phyloP scores from a whole-genome alignment of 768 basidiomycete species.

The Lepiota venenata region DNA sequence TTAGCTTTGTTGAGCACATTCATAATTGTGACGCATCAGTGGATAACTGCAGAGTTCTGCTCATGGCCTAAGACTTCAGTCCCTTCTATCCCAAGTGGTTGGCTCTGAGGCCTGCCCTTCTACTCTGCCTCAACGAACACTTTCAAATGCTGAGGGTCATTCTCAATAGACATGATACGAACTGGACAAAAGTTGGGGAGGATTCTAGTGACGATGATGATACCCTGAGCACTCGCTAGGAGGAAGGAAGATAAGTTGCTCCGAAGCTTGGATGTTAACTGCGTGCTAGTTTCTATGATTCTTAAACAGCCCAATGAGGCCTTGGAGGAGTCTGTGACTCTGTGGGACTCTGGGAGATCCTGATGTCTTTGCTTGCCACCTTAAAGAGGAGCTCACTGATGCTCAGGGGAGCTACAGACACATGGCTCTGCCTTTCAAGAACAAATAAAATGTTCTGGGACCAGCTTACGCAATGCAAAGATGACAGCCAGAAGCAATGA shows the following conservation, averaged over 20 bases:
- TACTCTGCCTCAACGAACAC: background rate
- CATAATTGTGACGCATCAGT: no score
- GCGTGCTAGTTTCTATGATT: no score
- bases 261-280: no score
- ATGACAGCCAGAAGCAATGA: background rate
- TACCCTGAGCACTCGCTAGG: background rate
- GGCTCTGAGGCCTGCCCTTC: background rate
- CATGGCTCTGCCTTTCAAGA: slow-evolving; percentile 2
- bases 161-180: no score
- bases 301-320: background rate
- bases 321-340: slow-evolving; percentile 1
- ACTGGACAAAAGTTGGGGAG: slow-evolving; percentile 5
- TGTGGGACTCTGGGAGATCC: background rate
- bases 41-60: no score
- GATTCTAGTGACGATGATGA: slow-evolving; percentile 12
- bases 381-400: background rate
- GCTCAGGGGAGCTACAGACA: background rate
- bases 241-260: background rate
- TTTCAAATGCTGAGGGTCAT: no score
- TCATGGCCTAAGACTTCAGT: no score
- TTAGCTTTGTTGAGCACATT: slow-evolving; percentile 12
- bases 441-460: slow-evolving; percentile 9
- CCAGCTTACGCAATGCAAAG: background rate
- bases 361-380: background rate
- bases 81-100: background rate